Conservation (phyloP, 208 protist species). For the Trypanosoma conorhini region DNA sequence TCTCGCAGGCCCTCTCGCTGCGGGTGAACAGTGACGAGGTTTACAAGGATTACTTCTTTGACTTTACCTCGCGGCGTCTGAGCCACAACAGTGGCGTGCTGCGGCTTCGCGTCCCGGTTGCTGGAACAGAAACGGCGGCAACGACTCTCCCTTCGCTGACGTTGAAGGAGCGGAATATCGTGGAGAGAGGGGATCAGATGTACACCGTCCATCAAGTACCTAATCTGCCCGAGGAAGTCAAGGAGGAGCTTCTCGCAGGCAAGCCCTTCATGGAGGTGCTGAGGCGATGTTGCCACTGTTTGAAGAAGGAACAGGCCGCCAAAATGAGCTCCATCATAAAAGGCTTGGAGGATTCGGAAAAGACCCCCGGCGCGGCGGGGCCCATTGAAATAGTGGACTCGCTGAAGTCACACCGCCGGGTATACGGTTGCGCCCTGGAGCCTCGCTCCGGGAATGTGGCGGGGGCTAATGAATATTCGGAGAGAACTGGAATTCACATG, state of each 20-base stretch:
- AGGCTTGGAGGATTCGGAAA: background rate
- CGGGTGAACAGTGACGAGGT: conserved; percentile 42
- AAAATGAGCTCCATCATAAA: background rate
- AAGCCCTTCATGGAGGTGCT: conserved; percentile 30
- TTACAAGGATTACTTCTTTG: conserved; percentile 79
- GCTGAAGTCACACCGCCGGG: conserved; percentile 10
- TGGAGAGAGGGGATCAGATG: conserved; percentile 71
- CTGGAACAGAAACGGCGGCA: background rate
- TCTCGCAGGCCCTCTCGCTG: conserved; percentile 30
- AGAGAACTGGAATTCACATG: conserved; percentile 24
- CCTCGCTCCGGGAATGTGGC: too few species aligned
- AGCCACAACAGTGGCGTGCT: conserved; percentile 42
- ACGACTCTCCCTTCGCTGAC: conserved; percentile 17
- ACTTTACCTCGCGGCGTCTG: conserved; percentile 45
- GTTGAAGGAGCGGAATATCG: conserved; percentile 66
- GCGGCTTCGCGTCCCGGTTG: conserved; percentile 62
- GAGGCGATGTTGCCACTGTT: background rate
- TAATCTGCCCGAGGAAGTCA: conserved; percentile 42
- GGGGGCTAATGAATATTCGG: background rate
- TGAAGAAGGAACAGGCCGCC: background rate
- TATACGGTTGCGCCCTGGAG: conserved; percentile 8
- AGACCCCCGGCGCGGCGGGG: background rate
- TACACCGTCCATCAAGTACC: conserved; percentile 49
- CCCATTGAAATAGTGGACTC: conserved; percentile 16
- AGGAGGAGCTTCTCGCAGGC: conserved; percentile 32